phyloP scores from a whole-genome alignment of 257 asterid species.

The Solanum chmielewskii region DNA sequence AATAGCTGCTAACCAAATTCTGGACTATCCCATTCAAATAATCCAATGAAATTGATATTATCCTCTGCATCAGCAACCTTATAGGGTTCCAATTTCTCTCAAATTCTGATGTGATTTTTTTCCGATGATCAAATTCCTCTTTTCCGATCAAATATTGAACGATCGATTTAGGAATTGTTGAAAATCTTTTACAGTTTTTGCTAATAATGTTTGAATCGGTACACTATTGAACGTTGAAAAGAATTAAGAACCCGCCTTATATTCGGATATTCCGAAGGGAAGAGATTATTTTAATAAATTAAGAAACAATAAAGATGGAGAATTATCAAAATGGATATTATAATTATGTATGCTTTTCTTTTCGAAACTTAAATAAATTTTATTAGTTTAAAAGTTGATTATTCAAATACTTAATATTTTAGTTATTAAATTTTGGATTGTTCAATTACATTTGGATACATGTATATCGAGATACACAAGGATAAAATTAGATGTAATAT shows the following conservation, averaged over 20 bases:
- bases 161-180: neutral
- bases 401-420: no score
- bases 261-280: neutral
- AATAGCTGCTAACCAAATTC: conserved; percentile 5
- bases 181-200: neutral
- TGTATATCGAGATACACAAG: fast-evolving
- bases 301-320: neutral
- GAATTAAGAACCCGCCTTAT: neutral
- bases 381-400: no score
- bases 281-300: neutral
- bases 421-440: no score
- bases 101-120: neutral
- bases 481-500: no score
- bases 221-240: neutral
- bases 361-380: neutral
- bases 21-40: neutral
- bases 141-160: neutral
- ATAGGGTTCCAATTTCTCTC: neutral
- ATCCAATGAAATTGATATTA: neutral
- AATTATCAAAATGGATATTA: neutral
- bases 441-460: no score
- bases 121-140: neutral
- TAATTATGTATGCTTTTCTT: neutral
- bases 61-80: neutral
- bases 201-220: neutral